Base-by-base conservation (phyloP, 176 grass and related monocot species). In the Secale cereale region DNA sequence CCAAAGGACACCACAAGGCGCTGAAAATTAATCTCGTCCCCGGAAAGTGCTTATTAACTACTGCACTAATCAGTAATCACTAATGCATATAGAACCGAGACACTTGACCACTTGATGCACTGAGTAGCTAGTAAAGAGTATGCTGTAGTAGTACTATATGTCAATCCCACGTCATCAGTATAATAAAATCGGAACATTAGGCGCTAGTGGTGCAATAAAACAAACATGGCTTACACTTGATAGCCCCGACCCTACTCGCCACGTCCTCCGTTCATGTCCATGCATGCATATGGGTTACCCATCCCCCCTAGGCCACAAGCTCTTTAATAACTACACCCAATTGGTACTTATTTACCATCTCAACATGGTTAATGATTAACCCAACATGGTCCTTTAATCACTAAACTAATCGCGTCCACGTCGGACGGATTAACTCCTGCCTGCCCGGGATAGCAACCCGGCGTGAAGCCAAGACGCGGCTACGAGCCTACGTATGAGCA, bases 371-470 rank as follows among this genome's bases (percentile, higher is more conserved):
- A 63, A 19, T 22, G 33, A 30, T 36, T 41, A 74, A 20, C 6
- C 25, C 7, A 11, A 10, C 30, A 62, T 62, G n/a, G 14, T 28
- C 59, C 13, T 30, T 10, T 32, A 36, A 19, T 2, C n/a, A 30
- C 28, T 76, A 63, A 77, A 81, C 85, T 76, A 77, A 77, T 81
- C n/a, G 8, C 9, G 0, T 70, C 85, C 85, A 84, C 85, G 89
- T 87, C 62, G 77, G 85, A 84, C 12, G 33, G 74, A 35, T 39
- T 81, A 31, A 77, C 15, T 25, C 6, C 48, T 52, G 48, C 48
- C 48, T 19, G 17, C 48, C 16, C 48, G 48, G 9, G 65, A 27
- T 33, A 36, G 37, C 39, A 16, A 30, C 50, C 10, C 4, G 23
- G n/a, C 26, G 29, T 9, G 56, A 19, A 13, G 22, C 7, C 5